Conservation (phyloP, 352 stramenopile genomes). For the Globisporangium nagaii region DNA sequence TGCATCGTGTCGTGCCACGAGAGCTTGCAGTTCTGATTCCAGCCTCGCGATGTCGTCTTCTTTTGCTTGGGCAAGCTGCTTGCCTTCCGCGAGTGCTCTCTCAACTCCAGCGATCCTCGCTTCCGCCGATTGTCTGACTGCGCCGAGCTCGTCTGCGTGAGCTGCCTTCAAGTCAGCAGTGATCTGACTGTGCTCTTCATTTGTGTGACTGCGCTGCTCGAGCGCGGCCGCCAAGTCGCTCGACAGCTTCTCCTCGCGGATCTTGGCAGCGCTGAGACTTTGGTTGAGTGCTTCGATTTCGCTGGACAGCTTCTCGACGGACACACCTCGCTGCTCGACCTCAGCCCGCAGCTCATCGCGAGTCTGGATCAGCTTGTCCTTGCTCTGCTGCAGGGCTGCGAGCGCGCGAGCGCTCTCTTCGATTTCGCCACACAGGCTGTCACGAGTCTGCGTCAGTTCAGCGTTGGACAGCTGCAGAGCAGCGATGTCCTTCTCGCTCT, state of each 20-base stretch:
- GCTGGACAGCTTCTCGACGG: neutral
- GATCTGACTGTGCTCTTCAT: neutral
- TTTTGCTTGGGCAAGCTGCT: neutral
- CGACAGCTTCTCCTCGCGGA: neutral
- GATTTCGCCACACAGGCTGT: neutral
- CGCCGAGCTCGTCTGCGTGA: conserved; percentile 9
- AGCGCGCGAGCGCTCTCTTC: neutral
- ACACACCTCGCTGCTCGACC: neutral
- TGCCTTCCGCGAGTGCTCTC: neutral
- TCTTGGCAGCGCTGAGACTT: neutral
- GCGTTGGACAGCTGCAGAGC: neutral
- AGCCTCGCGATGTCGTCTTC: conserved; percentile 10
- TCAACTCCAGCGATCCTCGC: neutral
- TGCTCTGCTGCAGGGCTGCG: neutral
- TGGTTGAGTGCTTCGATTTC: neutral
- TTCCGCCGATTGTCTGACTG: conserved; percentile 7
- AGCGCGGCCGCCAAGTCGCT: neutral
- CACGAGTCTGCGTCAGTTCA: neutral
- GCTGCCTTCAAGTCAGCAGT: conserved; percentile 5
- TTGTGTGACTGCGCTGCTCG: neutral
- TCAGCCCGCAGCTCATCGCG: neutral
- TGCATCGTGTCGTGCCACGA: neutral
- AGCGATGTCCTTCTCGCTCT: neutral
- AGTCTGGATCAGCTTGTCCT: neutral
- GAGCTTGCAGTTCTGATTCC: neutral